phyloP scores from a whole-genome alignment of 2,329 filamentous ascomycete genomes.

The Aureobasidium subglaciale region DNA sequence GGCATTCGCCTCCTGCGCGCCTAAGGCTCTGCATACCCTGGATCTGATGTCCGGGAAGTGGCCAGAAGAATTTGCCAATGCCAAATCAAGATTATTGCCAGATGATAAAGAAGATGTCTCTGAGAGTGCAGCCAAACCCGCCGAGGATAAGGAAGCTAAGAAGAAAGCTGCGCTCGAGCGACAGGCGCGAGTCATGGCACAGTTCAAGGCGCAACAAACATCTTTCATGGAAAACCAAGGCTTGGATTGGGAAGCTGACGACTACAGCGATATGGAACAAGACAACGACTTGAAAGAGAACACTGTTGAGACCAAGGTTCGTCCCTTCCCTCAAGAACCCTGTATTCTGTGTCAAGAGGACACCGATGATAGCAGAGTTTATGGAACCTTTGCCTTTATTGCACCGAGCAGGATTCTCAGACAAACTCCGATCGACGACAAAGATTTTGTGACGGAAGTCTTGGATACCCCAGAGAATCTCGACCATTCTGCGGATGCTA shows the following conservation, averaged over 20 bases:
- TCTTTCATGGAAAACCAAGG: constrained; percentile 86
- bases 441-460: constrained; percentile 78
- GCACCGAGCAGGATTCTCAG: constrained; percentile 79
- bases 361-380: constrained; percentile 78
- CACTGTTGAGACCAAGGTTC: constrained; percentile 61
- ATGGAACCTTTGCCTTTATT: constrained; percentile 87
- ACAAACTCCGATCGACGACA: constrained; percentile 75
- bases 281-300: constrained; percentile 56
- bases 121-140: constrained; percentile 61
- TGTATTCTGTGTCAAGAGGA: constrained; percentile 97
- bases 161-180: constrained; percentile 86
- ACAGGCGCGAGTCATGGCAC: constrained; percentile 91
- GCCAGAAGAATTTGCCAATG: constrained; percentile 63
- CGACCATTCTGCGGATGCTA: constrained; percentile 73
- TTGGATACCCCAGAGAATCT: constrained; percentile 70
- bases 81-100: constrained; percentile 53
- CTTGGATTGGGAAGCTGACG: constrained; percentile 79
- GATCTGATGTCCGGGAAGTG: constrained; percentile 79
- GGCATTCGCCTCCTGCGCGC: constrained; percentile 72
- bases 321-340: constrained; percentile 87
- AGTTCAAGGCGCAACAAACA: constrained; percentile 96
- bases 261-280: constrained; percentile 67
- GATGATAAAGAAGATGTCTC: not conserved
- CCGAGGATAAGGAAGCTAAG: constrained; percentile 59
- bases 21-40: constrained; percentile 77